Conservation (phyloP, 148 eudicot genomes). For the Drosera capensis region DNA sequence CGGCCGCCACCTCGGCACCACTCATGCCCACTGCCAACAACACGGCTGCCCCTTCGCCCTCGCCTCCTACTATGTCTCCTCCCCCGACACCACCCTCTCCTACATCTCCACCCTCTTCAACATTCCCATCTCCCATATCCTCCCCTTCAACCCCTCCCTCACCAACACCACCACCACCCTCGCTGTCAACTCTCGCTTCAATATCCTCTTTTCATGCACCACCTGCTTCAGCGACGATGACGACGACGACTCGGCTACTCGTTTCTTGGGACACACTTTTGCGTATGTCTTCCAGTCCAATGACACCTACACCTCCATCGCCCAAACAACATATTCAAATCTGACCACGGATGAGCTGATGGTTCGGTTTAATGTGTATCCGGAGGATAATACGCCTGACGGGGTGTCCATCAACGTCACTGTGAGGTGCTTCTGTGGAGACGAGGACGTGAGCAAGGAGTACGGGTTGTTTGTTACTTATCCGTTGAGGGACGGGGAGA, state of each 20-base stretch:
- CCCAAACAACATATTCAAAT: constrained; percentile 11
- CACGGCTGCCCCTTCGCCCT: too few relatives aligned
- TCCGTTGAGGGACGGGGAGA: constrained; percentile 19
- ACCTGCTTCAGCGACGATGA: constrained; percentile 3
- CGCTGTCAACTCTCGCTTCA: constrained; percentile 8
- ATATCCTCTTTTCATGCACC: constrained; percentile 23
- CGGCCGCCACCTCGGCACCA: too few relatives aligned
- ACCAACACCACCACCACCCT: too few relatives aligned
- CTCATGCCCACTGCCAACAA: too few relatives aligned
- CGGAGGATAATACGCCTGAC: constrained; percentile 4
- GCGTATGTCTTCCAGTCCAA: constrained; percentile 6
- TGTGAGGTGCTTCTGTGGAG: constrained; percentile 28
- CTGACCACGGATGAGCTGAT: constrained; percentile 25
- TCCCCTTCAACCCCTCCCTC: too few relatives aligned
- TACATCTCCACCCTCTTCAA: too few relatives aligned
- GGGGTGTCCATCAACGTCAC: constrained; percentile 11
- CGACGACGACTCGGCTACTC: too few relatives aligned
- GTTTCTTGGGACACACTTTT: constrained; percentile 17
- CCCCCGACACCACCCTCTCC: too few relatives aligned
- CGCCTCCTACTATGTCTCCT: too few relatives aligned
- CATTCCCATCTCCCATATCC: too few relatives aligned
- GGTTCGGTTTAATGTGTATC: constrained; percentile 12
- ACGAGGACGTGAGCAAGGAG: constrained; percentile 14
- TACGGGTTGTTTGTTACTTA: constrained; percentile 27
- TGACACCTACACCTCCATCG: constrained; percentile 13